A percentile compares a stretch with the other conserved stretches of the same genome.
Evolutionary conservation across 2,329 filamentous ascomycete genomes (phyloP).

Genomic region (Sordariomycetes sp.): DNA sequence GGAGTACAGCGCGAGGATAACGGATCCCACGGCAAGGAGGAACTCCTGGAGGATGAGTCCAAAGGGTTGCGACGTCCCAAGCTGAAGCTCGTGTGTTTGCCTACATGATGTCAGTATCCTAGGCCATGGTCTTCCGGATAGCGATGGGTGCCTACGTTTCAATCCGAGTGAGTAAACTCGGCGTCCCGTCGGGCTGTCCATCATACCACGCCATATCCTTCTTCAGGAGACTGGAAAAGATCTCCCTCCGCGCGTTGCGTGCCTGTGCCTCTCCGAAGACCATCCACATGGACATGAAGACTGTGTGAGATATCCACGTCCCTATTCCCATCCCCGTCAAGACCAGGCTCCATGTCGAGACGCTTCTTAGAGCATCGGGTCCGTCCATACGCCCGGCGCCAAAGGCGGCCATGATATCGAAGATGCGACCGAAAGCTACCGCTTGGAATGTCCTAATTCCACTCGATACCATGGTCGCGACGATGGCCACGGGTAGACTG

Average conservation of each 20-base stretch:
- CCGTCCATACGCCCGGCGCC: constrained; percentile 42
- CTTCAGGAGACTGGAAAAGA: constrained; percentile 60
- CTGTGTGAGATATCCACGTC: constrained; percentile 56
- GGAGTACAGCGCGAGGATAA: constrained; percentile 63
- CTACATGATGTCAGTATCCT: constrained; percentile 31
- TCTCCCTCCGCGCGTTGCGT: constrained; percentile 45
- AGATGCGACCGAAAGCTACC: constrained; percentile 64
- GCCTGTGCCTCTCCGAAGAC: constrained; percentile 75
- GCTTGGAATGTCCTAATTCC: constrained; percentile 54
- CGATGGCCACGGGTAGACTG: constrained; percentile 41
- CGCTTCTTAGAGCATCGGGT: constrained; percentile 38
- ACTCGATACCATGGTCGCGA: constrained; percentile 48
- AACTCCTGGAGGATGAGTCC: constrained; percentile 57
- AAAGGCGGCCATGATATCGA: constrained; percentile 58
- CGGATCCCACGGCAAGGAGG: constrained; percentile 52
- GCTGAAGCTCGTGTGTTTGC: constrained; percentile 71
- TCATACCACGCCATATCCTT: constrained; percentile 82
- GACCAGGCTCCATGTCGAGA: constrained; percentile 50
- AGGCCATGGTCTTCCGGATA: neutral
- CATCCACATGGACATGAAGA: constrained; percentile 62
- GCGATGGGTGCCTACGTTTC: constrained; percentile 53
- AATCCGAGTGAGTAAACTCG: constrained; percentile 58
- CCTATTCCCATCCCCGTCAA: constrained; percentile 52
- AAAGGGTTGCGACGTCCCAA: constrained; percentile 68
- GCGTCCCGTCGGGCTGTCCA: constrained; percentile 56